These are phyloP conservation scores for Dimocarpus longan DNA, from an alignment of 345 rosid genomes.

Conservation along the genomic window DNA sequence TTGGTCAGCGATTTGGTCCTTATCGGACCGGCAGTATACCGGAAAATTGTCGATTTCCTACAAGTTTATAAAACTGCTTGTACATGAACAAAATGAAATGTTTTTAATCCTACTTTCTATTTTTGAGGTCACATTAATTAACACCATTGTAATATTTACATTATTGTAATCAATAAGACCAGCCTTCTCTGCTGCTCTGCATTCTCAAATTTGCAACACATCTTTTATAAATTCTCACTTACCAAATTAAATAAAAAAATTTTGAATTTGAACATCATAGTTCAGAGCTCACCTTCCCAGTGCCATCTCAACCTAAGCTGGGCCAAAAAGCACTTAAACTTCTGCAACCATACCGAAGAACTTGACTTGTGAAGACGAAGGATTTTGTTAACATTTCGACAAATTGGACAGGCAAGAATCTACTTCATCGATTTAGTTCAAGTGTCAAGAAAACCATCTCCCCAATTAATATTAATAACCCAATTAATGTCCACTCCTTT, in stretches of 20 bases:
- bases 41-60: too few relatives aligned
- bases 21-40: too few relatives aligned
- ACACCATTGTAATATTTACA: conserved; percentile 49
- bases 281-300: conserved; percentile 79
- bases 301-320: conserved; percentile 87
- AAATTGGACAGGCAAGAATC: conserved; percentile 54
- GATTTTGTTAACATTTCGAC: conserved; percentile 43
- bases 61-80: too few relatives aligned
- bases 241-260: conserved; percentile 14
- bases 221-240: conserved; percentile 46
- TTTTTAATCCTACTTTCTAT: too few relatives aligned
- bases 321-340: conserved; percentile 67
- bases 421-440: conserved; percentile 72
- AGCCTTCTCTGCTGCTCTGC: conserved; percentile 84
- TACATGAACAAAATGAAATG: too few relatives aligned
- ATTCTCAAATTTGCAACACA: conserved; percentile 89
- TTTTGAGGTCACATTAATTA: conserved; percentile 53
- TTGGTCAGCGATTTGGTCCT: too few relatives aligned
- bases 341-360: conserved; percentile 75
- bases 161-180: conserved; percentile 52
- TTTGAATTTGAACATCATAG: conserved; percentile 1
- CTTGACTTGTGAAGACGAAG: conserved; percentile 36
- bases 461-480: conserved; percentile 41
- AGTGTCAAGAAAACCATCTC: conserved; percentile 28
- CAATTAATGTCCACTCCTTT: neutral